phyloP scores from a whole-genome alignment of 805 yeast genomes.

The Sugiyamaella floridensis region DNA sequence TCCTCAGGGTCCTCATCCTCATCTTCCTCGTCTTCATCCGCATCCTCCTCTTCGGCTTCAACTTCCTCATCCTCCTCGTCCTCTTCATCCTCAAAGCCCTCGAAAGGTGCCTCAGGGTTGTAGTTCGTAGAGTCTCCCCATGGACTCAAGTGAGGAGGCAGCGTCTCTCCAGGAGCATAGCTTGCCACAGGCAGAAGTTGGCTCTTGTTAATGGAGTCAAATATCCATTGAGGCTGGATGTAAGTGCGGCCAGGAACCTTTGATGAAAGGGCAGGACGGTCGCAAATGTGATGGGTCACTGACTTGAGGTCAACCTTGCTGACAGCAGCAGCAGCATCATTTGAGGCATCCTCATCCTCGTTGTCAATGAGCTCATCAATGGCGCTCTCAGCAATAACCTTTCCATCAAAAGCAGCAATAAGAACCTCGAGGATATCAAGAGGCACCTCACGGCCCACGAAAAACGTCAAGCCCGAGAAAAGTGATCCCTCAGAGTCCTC shows the following conservation, averaged over 20 bases:
- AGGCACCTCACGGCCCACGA: constrained; percentile 91
- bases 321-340: constrained; percentile 27
- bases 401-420: constrained; percentile 80
- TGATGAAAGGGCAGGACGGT: constrained; percentile 73
- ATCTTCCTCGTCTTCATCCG: constrained; percentile 39
- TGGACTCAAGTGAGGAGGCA: constrained; percentile 97
- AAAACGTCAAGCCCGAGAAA: constrained; percentile 72
- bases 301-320: constrained; percentile 49
- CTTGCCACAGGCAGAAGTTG: constrained; percentile 66
- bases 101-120: constrained; percentile 64
- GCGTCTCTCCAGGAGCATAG: constrained; percentile 88
- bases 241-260: constrained; percentile 90
- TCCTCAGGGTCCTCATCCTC: constrained; percentile 37
- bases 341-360: constrained; percentile 40
- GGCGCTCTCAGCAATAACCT: constrained; percentile 77
- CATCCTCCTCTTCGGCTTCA: constrained; percentile 47
- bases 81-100: constrained; percentile 44
- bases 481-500: constrained; percentile 50
- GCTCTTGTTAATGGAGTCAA: constrained; percentile 80
- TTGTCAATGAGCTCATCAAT: constrained; percentile 60
- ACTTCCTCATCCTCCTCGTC: constrained; percentile 51
- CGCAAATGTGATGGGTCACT: constrained; percentile 90
- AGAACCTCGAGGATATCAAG: constrained; percentile 84
- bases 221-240: constrained; percentile 96
- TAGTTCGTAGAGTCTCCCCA: constrained; percentile 96